phyloP scores from a whole-genome alignment of 2,329 filamentous ascomycete species.

The Fusarium armeniacum region DNA sequence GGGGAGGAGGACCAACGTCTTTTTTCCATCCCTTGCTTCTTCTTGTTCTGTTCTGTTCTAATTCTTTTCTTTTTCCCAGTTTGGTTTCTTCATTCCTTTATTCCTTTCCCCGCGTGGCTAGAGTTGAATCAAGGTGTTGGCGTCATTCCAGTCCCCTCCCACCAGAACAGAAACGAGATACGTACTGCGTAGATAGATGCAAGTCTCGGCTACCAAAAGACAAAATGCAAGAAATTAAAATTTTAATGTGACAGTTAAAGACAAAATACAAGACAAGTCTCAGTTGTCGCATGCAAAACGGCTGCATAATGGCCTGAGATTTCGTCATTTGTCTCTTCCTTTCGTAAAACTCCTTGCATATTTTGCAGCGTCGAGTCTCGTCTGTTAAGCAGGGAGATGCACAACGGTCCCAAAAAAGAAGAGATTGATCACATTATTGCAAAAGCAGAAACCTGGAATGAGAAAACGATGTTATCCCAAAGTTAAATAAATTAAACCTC shows the following conservation, averaged over 20 bases:
- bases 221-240: neutral
- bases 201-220: conserved; percentile 36
- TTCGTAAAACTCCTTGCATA: conserved; percentile 22
- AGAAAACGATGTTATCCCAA: neutral
- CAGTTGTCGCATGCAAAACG: conserved; percentile 10
- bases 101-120: neutral
- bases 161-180: neutral
- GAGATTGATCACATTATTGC: neutral
- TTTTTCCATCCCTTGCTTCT: conserved; percentile 1
- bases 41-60: neutral
- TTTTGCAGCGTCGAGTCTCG: neutral
- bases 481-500: neutral
- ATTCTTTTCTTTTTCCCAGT: neutral
- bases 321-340: conserved; percentile 14
- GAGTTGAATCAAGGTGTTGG: neutral
- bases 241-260: neutral
- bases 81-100: neutral
- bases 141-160: conserved; percentile 27
- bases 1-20: neutral
- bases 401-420: neutral
- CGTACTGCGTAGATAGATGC: conserved; percentile 6
- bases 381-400: conserved; percentile 29
- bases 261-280: neutral
- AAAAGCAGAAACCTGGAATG: conserved; percentile 15
- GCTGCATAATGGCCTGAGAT: conserved; percentile 1